Evolutionary conservation across 306 rosid species (phyloP).

Genomic region (Urtica urens): DNA sequence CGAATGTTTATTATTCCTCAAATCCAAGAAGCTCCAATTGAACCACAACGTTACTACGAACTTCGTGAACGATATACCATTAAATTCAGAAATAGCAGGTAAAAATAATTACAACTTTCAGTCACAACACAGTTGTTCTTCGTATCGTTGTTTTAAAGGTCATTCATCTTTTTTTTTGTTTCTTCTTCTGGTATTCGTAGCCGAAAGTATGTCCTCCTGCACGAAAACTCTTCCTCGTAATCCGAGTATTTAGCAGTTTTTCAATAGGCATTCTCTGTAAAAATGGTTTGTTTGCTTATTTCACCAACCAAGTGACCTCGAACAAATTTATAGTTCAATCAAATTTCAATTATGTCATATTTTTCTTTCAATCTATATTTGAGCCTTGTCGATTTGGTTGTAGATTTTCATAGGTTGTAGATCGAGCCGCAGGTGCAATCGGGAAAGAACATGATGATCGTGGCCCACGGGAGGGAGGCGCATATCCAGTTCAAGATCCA

Average conservation of each 20-base stretch:
- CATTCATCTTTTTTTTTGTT: too few relatives aligned
- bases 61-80: slow-evolving; percentile 81
- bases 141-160: not conserved
- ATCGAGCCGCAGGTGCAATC: too few relatives aligned
- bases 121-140: not conserved
- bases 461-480: too few relatives aligned
- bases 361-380: too few relatives aligned
- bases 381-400: too few relatives aligned
- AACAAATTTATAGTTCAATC: too few relatives aligned
- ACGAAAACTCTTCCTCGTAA: slow-evolving; percentile 61
- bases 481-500: too few relatives aligned
- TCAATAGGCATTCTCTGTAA: not conserved
- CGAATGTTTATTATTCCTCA: slow-evolving; percentile 8
- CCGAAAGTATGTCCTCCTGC: slow-evolving; percentile 91
- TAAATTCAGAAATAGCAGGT: slow-evolving; percentile 93
- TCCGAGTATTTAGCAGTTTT: slow-evolving; percentile 5
- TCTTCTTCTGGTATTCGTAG: slow-evolving; percentile 32
- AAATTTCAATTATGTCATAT: too few relatives aligned
- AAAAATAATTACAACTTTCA: slow-evolving; percentile 20
- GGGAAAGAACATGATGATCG: too few relatives aligned
- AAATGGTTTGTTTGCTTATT: slow-evolving; percentile 8
- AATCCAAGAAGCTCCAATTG: slow-evolving; percentile 78
- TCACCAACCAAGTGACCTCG: too few relatives aligned
- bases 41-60: slow-evolving; percentile 90
- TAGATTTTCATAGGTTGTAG: too few relatives aligned